Percentiles rank a stretch among this genome's conserved stretches.
Conservation (phyloP, 2,329 filamentous ascomycete genomes). For the Talaromyces sp. region DNA sequence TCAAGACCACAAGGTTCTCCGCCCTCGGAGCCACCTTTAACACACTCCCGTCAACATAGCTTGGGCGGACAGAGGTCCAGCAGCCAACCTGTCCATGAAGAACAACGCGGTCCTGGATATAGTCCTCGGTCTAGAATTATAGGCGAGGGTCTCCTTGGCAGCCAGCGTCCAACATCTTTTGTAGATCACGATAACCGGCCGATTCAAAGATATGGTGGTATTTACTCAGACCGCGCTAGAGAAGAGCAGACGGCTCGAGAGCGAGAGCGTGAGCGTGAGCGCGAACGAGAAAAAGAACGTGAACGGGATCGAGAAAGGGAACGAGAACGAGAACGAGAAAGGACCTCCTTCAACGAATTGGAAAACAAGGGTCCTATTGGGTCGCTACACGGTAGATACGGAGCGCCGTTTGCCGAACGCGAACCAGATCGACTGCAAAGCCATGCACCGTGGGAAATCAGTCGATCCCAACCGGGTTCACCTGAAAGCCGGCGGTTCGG, state of each 20-base stretch:
- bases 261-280: not conserved
- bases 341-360: slow-evolving; percentile 22
- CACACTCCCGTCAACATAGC: slow-evolving; percentile 37
- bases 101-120: slow-evolving; percentile 30
- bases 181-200: slow-evolving; percentile 26
- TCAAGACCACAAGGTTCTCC: slow-evolving; percentile 28
- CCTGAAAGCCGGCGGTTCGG: slow-evolving; percentile 33
- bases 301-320: slow-evolving; percentile 21
- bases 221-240: slow-evolving; percentile 30
- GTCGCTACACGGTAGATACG: slow-evolving; percentile 24
- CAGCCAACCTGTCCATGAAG: slow-evolving; percentile 36
- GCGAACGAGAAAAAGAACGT: not conserved
- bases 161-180: slow-evolving; percentile 24
- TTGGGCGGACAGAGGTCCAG: slow-evolving; percentile 39
- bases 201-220: slow-evolving; percentile 25
- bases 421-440: slow-evolving; percentile 26
- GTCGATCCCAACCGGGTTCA: slow-evolving; percentile 32
- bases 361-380: slow-evolving; percentile 22
- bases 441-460: slow-evolving; percentile 30
- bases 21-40: slow-evolving; percentile 30
- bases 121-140: slow-evolving; percentile 28
- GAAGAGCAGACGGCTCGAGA: slow-evolving; percentile 29
- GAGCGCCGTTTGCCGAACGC: slow-evolving; percentile 28
- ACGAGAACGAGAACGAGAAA: slow-evolving; percentile 32
- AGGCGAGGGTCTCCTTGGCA: slow-evolving; percentile 20